Evolutionary conservation across 2,329 filamentous ascomycete species (phyloP), one percentile per base, ranked within the genome.

Genomic region (Taxawa tesnikishii): DNA sequence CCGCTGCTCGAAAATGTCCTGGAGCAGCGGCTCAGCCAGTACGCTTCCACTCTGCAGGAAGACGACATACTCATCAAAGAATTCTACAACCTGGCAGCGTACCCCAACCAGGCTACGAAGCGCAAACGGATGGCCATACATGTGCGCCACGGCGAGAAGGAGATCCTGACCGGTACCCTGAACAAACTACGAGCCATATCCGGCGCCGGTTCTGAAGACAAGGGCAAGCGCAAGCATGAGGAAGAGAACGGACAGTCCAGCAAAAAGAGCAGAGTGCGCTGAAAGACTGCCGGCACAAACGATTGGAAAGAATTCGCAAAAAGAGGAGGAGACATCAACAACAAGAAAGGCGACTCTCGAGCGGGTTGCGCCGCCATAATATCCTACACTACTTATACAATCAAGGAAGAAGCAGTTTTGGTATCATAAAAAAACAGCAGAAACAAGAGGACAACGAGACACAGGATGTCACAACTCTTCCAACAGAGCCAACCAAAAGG

Each of bases 111-210:
- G 36, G 13, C 48, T 48, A 15, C 56, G 59, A 18, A 45, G 53
- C 11, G 36, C 18, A 32, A 29, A 25, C 15, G 16, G 6, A 80
- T 81, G 74, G 81, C 81, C 0, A 47, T 75, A 14, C 59, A 70
- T 31, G 78, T 85, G 21, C 69, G 82, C 37, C 55, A 76, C 3
- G 82, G 81, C 10, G 82, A 88, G 55, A 84, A 84, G 52, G 65
- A 67, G 43, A 60, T 87, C 5, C 49, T 85, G 15, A 55, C 63
- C 34, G 65, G 73, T 45, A 62, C 74, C 33, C 38, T 18, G 39
- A 42, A 3, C 12, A 32, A 4, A 23, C 19, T 8, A n/a, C 53
- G 30, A 50, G 44, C 36, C 58, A 55, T 52, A 51, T 50, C 36
- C 30, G 29, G 30, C 32, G 25, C 18, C 19, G 28, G 7, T n/a